phyloP scores from a whole-genome alignment of 2,329 filamentous ascomycete species.

The Apiospora kogelbergensis region DNA sequence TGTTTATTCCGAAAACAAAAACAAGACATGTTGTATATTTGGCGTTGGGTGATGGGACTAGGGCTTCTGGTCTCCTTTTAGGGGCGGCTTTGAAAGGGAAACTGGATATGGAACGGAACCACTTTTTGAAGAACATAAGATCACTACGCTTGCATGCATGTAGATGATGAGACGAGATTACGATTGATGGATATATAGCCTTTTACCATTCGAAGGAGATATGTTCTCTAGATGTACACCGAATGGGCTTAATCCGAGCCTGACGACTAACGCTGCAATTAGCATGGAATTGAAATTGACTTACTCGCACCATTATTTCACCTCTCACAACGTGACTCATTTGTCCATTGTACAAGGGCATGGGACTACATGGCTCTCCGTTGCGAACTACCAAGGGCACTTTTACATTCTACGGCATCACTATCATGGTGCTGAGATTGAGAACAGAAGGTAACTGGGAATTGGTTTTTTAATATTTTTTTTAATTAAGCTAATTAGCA shows the following conservation, averaged over 20 bases:
- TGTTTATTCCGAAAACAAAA: background rate
- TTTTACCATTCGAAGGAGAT: background rate
- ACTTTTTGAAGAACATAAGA: background rate
- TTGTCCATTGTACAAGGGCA: too few species aligned
- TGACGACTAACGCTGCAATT: background rate
- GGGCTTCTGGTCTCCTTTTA: background rate
- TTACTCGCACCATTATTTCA: background rate
- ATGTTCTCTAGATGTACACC: background rate
- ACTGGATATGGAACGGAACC: background rate
- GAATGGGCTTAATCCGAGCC: background rate
- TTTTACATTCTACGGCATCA: too few species aligned
- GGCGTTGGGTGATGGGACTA: background rate
- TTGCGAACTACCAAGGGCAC: too few species aligned
- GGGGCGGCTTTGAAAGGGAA: background rate
- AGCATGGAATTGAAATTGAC: background rate
- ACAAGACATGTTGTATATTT: background rate
- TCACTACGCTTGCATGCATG: background rate
- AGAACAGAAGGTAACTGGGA: too few species aligned
- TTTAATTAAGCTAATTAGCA: too few species aligned
- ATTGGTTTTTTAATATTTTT: too few species aligned
- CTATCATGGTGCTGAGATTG: too few species aligned
- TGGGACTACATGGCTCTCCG: too few species aligned
- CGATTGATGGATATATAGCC: constrained; percentile 2
- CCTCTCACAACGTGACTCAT: too few species aligned
- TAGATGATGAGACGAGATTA: constrained; percentile 1